Evolutionary conservation across 75 land plant genomes (phyloP), one percentile per base, ranked within the genome.

Genomic region (Sequoia sempervirens): DNA sequence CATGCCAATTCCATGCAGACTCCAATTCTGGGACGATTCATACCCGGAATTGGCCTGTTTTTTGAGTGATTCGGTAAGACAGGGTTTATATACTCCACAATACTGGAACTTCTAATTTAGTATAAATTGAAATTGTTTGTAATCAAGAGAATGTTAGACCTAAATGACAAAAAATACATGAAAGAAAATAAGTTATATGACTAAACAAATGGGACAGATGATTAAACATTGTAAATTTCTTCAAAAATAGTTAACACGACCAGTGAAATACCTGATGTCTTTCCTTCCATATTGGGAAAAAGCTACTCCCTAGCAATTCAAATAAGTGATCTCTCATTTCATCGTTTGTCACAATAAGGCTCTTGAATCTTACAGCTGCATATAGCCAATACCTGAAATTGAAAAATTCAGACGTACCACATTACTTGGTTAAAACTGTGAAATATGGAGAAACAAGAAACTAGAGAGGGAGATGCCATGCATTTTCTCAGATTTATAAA

Each of bases 321-420:
- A 97, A 97, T 76, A 97, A 84, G 85, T 97, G 98, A 84, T 97
- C 99, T 61, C 96, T 88, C 99, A 97, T 95, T 85, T 95, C 96
- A 89, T 97, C 99, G 91, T 97, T 96, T 79, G 97, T 97, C 38
- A 97, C 96, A 76, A 97, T 90, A 84, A 97, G 84, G 58, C 90
- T 93, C 74, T 89, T 93, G 73, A 89, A 90, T 76, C 86, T 94
- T 26, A 97, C 98, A 46, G 99, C 98, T 52, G 99, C 98, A 90
- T 94, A 97, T 9, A 96, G 85, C 98, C 98, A 97, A 84, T 97
- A 97, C 99, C 99, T 97, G 89, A 9, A 78, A 41, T 78, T 11
- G n/a, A 78, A 78, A 72, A 34, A 82, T 74, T 69, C 30, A 32
- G 17, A 72, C 13, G 68, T 11, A 32, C 5, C 34, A 70, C 36